Conservation (phyloP, 345 rosid genomes). For the Carallia pectinifolia region DNA sequence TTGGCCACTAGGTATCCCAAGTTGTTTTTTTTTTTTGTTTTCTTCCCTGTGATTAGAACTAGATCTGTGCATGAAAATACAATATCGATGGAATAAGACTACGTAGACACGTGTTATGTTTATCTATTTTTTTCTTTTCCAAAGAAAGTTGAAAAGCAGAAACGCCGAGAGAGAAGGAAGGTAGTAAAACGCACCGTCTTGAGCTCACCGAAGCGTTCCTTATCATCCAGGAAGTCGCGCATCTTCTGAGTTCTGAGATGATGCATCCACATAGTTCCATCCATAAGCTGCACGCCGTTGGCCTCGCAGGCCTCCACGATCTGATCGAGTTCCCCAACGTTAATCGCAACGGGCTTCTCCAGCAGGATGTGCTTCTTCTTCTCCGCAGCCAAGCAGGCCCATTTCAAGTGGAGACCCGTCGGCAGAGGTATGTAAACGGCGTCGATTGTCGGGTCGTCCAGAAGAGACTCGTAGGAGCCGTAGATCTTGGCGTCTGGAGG, state of each 20-base stretch:
- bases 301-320: conserved; percentile 61
- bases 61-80: too few relatives aligned
- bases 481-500: conserved; percentile 56
- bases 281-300: conserved; percentile 75
- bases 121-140: too few relatives aligned
- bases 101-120: too few relatives aligned
- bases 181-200: conserved; percentile 35
- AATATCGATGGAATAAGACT: too few relatives aligned
- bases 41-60: too few relatives aligned
- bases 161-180: background rate
- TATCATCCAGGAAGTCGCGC: conserved; percentile 49
- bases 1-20: too few relatives aligned
- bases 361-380: conserved; percentile 71
- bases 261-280: conserved; percentile 91
- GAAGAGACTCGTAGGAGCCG: conserved; percentile 68
- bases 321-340: conserved; percentile 54
- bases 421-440: conserved; percentile 80
- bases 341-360: conserved; percentile 76
- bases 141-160: too few relatives aligned
- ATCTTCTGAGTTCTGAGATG: conserved; percentile 59
- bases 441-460: conserved; percentile 68
- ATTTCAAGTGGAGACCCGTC: conserved; percentile 63
- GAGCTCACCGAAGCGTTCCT: conserved; percentile 54
- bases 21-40: too few relatives aligned
- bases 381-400: conserved; percentile 64